A percentile compares a stretch with the other conserved stretches of the same genome.
These are phyloP conservation scores for Cyclotella baltica DNA, from an alignment of 108 stramenopile species.

Conservation along the genomic window DNA sequence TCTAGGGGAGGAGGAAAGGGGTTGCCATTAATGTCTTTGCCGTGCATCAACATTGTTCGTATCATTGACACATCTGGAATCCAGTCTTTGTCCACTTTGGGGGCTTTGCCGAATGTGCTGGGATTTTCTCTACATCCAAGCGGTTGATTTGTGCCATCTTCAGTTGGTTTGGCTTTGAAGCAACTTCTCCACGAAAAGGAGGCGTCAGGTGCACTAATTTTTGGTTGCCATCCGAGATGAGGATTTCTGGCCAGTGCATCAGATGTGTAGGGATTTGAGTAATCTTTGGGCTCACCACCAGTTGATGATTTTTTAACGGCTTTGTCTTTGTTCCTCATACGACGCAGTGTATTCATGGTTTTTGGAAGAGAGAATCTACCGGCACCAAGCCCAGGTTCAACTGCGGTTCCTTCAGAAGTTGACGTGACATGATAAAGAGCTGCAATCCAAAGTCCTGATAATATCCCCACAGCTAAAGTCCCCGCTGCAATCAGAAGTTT, in stretches of 20 bases:
- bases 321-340: constrained; percentile 24
- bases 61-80: constrained; percentile 81
- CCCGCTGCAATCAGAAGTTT: constrained; percentile 20
- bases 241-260: constrained; percentile 51
- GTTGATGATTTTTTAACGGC: neutral
- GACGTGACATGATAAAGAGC: constrained; percentile 40
- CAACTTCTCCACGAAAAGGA: constrained; percentile 71
- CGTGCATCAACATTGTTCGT: constrained; percentile 61
- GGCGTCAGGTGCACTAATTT: constrained; percentile 15
- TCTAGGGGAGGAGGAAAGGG: constrained; percentile 72
- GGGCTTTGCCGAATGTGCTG: constrained; percentile 43
- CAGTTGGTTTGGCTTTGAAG: constrained; percentile 52
- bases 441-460: constrained; percentile 31
- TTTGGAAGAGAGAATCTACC: constrained; percentile 14
- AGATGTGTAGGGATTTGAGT: constrained; percentile 37
- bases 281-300: neutral
- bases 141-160: constrained; percentile 33
- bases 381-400: neutral
- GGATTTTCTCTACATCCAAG: constrained; percentile 60
- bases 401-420: neutral
- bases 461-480: constrained; percentile 14
- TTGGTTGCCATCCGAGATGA: constrained; percentile 76
- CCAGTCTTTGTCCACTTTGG: constrained; percentile 49
- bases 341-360: constrained; percentile 21
- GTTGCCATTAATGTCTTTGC: constrained; percentile 69